Evolutionary conservation across 805 yeast species (phyloP).

Genomic region (Ogataea pini): DNA sequence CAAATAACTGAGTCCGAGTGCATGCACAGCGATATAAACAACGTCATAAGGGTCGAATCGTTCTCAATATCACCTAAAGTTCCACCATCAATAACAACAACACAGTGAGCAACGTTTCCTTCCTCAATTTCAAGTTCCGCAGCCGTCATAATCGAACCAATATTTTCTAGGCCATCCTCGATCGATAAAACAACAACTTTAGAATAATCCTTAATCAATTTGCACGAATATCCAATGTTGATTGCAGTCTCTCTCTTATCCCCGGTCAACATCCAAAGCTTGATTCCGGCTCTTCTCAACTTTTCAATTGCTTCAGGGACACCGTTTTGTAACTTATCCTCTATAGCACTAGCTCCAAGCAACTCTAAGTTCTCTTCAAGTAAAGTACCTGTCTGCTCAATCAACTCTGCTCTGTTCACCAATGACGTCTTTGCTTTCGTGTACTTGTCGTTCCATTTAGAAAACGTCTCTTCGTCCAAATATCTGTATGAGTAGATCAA

Average conservation of each 20-base stretch:
- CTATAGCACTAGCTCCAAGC: slow-evolving; percentile 94
- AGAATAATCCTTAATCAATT: slow-evolving; percentile 88
- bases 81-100: slow-evolving; percentile 92
- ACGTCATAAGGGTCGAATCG: slow-evolving; percentile 68
- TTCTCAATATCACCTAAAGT: slow-evolving; percentile 73
- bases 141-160: slow-evolving; percentile 69
- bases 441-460: slow-evolving; percentile 66
- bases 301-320: slow-evolving; percentile 94
- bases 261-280: slow-evolving; percentile 98
- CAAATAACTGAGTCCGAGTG: slow-evolving; percentile 88
- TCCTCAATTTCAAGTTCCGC: slow-evolving; percentile 71
- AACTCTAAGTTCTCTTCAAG: slow-evolving; percentile 71
- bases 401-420: slow-evolving; percentile 59
- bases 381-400: slow-evolving; percentile 70
- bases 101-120: slow-evolving; percentile 88
- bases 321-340: slow-evolving; percentile 95
- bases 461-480: slow-evolving; percentile 59
- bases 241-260: slow-evolving; percentile 98
- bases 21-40: slow-evolving; percentile 83
- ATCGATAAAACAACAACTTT: slow-evolving; percentile 69
- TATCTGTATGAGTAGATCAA: slow-evolving; percentile 79
- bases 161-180: slow-evolving; percentile 45
- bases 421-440: slow-evolving; percentile 77
- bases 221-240: slow-evolving; percentile 93
- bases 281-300: slow-evolving; percentile 88